These are phyloP conservation scores for Rhizophora apiculata DNA, from an alignment of 345 rosid species.

Conservation along the genomic window DNA sequence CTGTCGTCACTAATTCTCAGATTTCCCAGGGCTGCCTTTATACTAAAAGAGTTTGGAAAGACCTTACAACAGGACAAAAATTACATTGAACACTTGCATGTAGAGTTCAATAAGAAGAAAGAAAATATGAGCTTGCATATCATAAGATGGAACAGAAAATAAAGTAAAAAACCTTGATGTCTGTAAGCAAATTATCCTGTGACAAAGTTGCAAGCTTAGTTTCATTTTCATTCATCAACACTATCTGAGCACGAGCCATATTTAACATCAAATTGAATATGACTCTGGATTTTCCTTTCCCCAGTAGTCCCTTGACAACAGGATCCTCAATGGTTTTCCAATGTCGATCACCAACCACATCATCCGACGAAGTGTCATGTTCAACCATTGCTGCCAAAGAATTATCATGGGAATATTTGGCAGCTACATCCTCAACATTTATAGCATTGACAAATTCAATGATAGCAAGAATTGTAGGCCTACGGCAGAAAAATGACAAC, in stretches of 20 bases:
- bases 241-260: slow-evolving; percentile 88
- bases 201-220: slow-evolving; percentile 80
- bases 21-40: slow-evolving; percentile 87
- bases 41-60: slow-evolving; percentile 93
- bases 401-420: slow-evolving; percentile 54
- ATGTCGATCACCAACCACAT: slow-evolving; percentile 38
- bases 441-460: slow-evolving; percentile 84
- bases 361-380: slow-evolving; percentile 38
- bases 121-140: slow-evolving; percentile 1
- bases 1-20: slow-evolving; percentile 92
- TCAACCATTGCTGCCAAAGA: slow-evolving; percentile 46
- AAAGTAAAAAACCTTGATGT: slow-evolving; percentile 65
- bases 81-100: not conserved
- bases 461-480: slow-evolving; percentile 91
- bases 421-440: slow-evolving; percentile 52
- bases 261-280: slow-evolving; percentile 73
- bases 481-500: slow-evolving; percentile 84
- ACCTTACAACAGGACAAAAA: slow-evolving; percentile 46
- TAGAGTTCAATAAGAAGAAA: slow-evolving; percentile 4
- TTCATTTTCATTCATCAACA: slow-evolving; percentile 89
- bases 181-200: slow-evolving; percentile 80
- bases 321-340: slow-evolving; percentile 40
- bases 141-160: slow-evolving; percentile 10
- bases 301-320: slow-evolving; percentile 79
- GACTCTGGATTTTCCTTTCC: slow-evolving; percentile 87